Percentiles rank a stretch among this genome's conserved stretches.
phyloP scores from a whole-genome alignment of 2,329 filamentous ascomycete species.

The Diplodia scrobiculata region DNA sequence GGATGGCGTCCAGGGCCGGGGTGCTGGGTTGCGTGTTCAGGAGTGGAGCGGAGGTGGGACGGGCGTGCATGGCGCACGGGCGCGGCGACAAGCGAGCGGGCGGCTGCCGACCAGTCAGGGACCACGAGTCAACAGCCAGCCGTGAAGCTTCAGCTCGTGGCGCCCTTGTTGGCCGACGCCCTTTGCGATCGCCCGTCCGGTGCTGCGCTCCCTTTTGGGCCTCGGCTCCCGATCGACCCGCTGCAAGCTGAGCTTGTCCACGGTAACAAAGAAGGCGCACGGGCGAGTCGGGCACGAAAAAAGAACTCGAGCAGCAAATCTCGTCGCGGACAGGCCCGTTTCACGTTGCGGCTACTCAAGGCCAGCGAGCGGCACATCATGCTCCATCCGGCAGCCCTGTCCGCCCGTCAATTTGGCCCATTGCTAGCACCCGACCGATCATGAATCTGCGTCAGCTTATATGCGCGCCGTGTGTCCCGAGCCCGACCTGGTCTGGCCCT shows the following conservation, averaged over 20 bases:
- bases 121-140: neutral
- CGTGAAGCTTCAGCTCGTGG: constrained; percentile 3
- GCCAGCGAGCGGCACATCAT: constrained; percentile 15
- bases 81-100: neutral
- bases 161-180: constrained; percentile 7
- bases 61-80: neutral
- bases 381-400: constrained; percentile 23
- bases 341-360: constrained; percentile 17
- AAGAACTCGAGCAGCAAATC: neutral
- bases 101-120: neutral
- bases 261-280: neutral
- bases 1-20: no score
- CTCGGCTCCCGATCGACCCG: neutral
- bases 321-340: neutral
- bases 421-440: constrained; percentile 6
- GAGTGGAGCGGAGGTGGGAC: neutral
- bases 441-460: constrained; percentile 23
- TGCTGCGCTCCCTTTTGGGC: neutral
- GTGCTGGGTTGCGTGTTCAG: neutral
- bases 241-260: neutral
- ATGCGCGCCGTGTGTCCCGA: constrained; percentile 9
- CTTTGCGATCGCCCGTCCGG: neutral
- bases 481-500: neutral
- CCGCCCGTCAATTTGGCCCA: constrained; percentile 17
- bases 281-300: neutral